These are phyloP conservation scores for Aspergillus novofumigatus DNA, from an alignment of 2,329 filamentous ascomycete species.

Conservation along the genomic window DNA sequence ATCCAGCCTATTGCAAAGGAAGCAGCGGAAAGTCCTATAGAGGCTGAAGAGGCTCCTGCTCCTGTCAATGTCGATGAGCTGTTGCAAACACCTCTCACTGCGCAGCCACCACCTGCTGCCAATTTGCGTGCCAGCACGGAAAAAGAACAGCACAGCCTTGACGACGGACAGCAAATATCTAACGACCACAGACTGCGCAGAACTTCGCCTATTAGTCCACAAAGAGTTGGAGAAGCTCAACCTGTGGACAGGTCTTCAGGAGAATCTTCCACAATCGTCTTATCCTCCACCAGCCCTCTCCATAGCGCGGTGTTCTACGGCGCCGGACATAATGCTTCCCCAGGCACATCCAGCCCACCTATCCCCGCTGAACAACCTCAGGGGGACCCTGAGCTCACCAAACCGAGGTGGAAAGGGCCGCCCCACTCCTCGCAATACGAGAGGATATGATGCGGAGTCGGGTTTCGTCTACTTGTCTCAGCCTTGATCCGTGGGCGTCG, in stretches of 20 bases:
- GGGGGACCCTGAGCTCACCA: slow-evolving; percentile 14
- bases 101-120: slow-evolving; percentile 39
- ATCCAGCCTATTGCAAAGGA: slow-evolving; percentile 37
- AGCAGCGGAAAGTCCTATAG: slow-evolving; percentile 25
- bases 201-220: not conserved
- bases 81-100: slow-evolving; percentile 58
- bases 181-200: slow-evolving; percentile 8
- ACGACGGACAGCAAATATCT: slow-evolving; percentile 14
- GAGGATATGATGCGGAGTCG: slow-evolving; percentile 47
- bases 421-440: slow-evolving; percentile 53
- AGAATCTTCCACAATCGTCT: not conserved
- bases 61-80: slow-evolving; percentile 63
- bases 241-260: slow-evolving; percentile 8
- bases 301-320: not conserved
- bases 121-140: slow-evolving; percentile 13
- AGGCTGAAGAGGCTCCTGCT: slow-evolving; percentile 51
- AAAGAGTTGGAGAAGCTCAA: slow-evolving; percentile 8
- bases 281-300: not conserved
- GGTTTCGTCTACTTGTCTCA: slow-evolving; percentile 34
- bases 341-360: not conserved
- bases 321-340: not conserved
- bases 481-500: slow-evolving; percentile 27
- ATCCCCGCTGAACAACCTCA: slow-evolving; percentile 7
- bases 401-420: slow-evolving; percentile 24
- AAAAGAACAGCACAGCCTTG: slow-evolving; percentile 7